Percentiles rank a stretch among this genome's conserved stretches.
Evolutionary conservation across 768 basidiomycete species (phyloP).

Genomic region (Suillus weaverae): DNA sequence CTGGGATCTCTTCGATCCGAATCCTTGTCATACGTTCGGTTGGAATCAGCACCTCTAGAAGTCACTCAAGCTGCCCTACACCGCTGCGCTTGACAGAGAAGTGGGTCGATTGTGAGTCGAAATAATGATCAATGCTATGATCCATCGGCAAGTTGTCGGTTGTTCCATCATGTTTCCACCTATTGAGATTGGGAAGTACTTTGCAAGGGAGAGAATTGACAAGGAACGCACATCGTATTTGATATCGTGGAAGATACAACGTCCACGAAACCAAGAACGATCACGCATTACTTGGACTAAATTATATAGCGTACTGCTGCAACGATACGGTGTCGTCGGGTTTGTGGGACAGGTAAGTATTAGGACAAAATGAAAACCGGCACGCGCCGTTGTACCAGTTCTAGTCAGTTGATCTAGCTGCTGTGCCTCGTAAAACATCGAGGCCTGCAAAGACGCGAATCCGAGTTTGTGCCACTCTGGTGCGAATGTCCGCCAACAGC

Average conservation of each 20-base stretch:
- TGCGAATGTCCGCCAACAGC: not conserved
- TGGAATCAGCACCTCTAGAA: not conserved
- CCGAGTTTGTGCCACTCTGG: not conserved
- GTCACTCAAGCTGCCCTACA: not conserved
- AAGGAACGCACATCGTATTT: not conserved
- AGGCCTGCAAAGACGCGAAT: not conserved
- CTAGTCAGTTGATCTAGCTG: not conserved
- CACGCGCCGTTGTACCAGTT: not conserved
- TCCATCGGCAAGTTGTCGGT: not conserved
- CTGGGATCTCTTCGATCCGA: not conserved
- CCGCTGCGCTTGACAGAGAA: not conserved
- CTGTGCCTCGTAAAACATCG: not conserved
- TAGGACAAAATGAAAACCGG: not conserved
- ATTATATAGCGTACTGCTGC: not conserved
- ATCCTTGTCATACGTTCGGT: not conserved
- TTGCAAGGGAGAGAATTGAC: not conserved
- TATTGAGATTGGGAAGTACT: not conserved
- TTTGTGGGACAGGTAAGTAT: not conserved
- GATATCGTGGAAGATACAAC: not conserved
- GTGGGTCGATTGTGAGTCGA: not conserved
- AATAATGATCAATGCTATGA: not conserved
- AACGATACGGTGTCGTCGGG: not conserved
- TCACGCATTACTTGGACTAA: not conserved
- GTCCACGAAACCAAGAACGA: not conserved
- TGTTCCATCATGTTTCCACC: not conserved